Evolutionary conservation across 345 rosid genomes (phyloP), one percentile per base, ranked within the genome.

Genomic region (Acer yangbiense): DNA sequence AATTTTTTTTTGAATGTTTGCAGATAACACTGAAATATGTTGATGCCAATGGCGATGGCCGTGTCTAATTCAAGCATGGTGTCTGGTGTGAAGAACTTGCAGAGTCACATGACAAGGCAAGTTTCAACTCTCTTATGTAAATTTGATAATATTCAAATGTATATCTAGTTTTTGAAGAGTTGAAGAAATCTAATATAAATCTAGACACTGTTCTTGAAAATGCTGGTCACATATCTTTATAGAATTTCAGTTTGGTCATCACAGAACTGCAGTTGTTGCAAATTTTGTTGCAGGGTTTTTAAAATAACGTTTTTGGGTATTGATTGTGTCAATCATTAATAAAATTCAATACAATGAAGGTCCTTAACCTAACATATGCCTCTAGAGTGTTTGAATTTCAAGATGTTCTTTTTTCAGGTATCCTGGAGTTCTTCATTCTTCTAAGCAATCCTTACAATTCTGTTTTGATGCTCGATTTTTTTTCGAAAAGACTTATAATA

Each of bases 331-430:
- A 35, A 35, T 35, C 39, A 5, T 35, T 35, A 35, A 35, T 35
- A 35, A 35, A 35, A 35, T 35, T 35, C 39, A 35, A 35, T 35
- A 35, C 39, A 35, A 35, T 35, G 39, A 35, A 35, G 0, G 39
- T 35, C 39, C 39, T 35, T 43, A 43, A 43, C 46, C 46, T 43
- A 43, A 43, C 10, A 43, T 43, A 43, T 43, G 11, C 46, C 46
- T 43, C 10, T 11, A 50, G 50, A 17, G 20, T 64, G 29, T 20
- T 75, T n/a, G 14, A 35, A 4, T 50, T 75, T 54, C 41, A 65
- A 39, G 32, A 66, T 75, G 63, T 61, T 61, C n/a, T n/a, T 72
- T 82, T 79, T 74, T 64, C 87, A 85, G 88, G 72, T 61, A 79
- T 79, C 68, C 65, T 27, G 81, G 75, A 73, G 46, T 27, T 78